Base-by-base conservation (phyloP, 1,139 yeast genomes). In the Geotrichum europaeum region DNA sequence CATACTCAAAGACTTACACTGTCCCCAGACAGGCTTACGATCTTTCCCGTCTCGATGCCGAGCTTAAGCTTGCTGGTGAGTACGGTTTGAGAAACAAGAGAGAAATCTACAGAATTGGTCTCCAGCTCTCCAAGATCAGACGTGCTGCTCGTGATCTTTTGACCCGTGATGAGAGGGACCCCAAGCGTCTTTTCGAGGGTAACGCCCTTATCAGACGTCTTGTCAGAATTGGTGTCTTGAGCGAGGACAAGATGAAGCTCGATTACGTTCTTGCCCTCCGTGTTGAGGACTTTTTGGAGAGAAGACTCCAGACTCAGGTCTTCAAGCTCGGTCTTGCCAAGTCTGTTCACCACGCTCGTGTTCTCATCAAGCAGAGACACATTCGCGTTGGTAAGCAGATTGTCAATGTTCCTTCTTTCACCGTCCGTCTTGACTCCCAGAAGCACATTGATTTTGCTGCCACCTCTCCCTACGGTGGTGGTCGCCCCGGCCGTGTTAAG, bases 71-170 rank as follows among this genome's bases (percentile, higher is more conserved):
- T 77, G 97, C 96, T 76, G 99, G 99, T 86, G 99, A 94, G 84
- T 94, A 82, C 88, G 99, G 99, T 86, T 88, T 94, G 79, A 92
- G 91, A 85, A 94, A 95, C 97, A 94, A 94, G 92, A 90, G 96
- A 81, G 99, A 94, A 84, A 90, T 94, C 81, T 91, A 92, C 96
- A 89, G 97, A 86, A 89, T 92, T 80, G 92, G 91, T 79, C 90
- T 87, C 87, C 97, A 94, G 84, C 90, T 94, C 79, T 94, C 99
- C 71, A 94, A 94, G 88, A 94, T 94, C 80, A 94, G 99, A 86
- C 91, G 99, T 86, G 99, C 99, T 80, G 99, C 99, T 78, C 96
- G 99, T 88, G 98, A 95, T 79, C 86, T 94, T 78, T 88, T 94
- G 82, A 94, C 99, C 84, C 91, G 97, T 85, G 99, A 94, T 76